A percentile compares a stretch with the other conserved stretches of the same genome.
These are phyloP conservation scores for Sugiyamaella smithiae DNA, from an alignment of 805 yeast genomes.

Conservation along the genomic window DNA sequence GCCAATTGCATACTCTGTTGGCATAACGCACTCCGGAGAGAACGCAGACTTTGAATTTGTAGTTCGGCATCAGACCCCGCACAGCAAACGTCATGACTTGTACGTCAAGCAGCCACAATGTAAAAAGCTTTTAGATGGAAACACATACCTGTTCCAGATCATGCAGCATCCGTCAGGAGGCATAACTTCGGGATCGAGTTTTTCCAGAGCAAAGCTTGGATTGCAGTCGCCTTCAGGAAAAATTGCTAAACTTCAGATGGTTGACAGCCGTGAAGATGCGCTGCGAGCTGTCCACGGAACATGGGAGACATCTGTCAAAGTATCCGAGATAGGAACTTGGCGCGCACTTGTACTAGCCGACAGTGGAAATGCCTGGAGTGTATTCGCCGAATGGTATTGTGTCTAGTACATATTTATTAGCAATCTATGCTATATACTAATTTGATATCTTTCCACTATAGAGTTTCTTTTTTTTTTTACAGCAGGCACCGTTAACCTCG, in stretches of 20 bases:
- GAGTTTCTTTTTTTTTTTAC: no score
- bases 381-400: constrained; percentile 89
- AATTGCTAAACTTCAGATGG: constrained; percentile 56
- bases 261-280: constrained; percentile 25
- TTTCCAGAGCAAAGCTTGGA: constrained; percentile 55
- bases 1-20: constrained; percentile 70
- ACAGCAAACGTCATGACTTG: constrained; percentile 65
- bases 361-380: constrained; percentile 76
- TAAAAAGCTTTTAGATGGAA: constrained; percentile 52
- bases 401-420: constrained; percentile 24
- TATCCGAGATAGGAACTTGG: constrained; percentile 78
- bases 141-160: constrained; percentile 63
- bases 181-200: constrained; percentile 38
- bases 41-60: constrained; percentile 65
- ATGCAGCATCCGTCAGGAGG: constrained; percentile 60
- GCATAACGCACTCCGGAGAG: constrained; percentile 68
- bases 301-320: constrained; percentile 58
- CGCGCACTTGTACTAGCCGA: constrained; percentile 78
- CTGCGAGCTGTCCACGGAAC: constrained; percentile 29
- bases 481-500: not conserved
- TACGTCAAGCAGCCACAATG: constrained; percentile 86
- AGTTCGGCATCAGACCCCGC: constrained; percentile 67
- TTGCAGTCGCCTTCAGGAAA: constrained; percentile 85
- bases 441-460: no score
- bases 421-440: not conserved